Base-by-base conservation (phyloP, 2,329 filamentous ascomycete species). In the Helotiales sp. region DNA sequence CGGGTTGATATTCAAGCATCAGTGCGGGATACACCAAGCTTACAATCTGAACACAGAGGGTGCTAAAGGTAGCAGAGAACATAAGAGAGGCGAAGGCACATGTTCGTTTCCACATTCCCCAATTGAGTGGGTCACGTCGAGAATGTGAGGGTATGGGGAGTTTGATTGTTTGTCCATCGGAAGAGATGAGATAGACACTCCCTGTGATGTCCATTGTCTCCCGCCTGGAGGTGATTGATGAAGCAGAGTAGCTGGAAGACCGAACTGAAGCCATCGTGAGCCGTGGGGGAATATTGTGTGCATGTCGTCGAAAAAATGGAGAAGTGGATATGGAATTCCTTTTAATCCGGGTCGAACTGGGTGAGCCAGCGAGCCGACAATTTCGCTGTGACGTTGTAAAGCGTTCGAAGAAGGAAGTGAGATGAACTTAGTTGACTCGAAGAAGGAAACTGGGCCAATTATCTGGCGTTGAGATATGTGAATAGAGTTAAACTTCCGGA, bases 81-180 rank as follows among this genome's bases (percentile, higher is more conserved):
- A 68, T 8, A 13, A 71, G 11, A 6, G 66, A 45, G 11, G 67
- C 8, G 30, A 68, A 47, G 15, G 70, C 70, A 13, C 62, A 20
- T 28, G 59, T 50, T 24, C 70, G 54, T 37, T 71, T 71, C 20
- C 37, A 52, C 22, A 10, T 17, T n/a, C 52, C 63, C 70, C 70
- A 71, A 49, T 71, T 71, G 32, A 71, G 50, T 10, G 70, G 70
- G 45, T 71, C 70, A 15, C 59, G 47, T 32, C 60, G 43, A 8
- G 70, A 71, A 6, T 40, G 43, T 7, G 58, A 57, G 3, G 70
- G 66, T 8, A 70, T 69, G 20, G 70, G 70, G 6, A 71, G 62
- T 22, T 47, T 65, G 65, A 70, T 67, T n/a, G 70, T 60, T 2
- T 45, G 34, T 3, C 70, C 70, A 66, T 70, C 62, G 4, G 57